phyloP scores from a whole-genome alignment of 331 rosid genomes.

The Phaseolus coccineus region DNA sequence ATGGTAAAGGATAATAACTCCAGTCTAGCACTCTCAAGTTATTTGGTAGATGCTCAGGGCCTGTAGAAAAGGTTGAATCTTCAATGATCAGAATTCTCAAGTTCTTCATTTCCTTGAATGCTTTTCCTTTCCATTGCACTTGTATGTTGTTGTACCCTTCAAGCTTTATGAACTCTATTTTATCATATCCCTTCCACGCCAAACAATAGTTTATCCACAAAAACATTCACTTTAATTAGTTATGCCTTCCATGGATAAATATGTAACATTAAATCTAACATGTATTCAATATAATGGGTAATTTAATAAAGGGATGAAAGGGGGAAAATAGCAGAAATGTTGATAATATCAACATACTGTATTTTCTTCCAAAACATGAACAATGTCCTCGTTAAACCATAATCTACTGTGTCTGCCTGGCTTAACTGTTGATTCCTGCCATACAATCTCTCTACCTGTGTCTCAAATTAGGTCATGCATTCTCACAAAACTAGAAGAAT shows the following conservation, averaged over 20 bases:
- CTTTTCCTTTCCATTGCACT: slow-evolving; percentile 10
- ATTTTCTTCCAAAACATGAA: slow-evolving; percentile 4
- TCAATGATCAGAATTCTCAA: neutral
- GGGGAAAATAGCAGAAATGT: too few species aligned
- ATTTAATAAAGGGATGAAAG: neutral
- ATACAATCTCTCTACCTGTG: too few species aligned
- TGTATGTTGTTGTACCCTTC: neutral
- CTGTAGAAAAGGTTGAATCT: neutral
- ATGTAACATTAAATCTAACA: neutral
- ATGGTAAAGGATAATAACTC: neutral
- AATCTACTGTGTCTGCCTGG: neutral
- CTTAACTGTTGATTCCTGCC: neutral
- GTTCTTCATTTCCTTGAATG: slow-evolving; percentile 20
- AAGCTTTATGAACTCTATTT: slow-evolving; percentile 7
- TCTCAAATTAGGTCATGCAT: slow-evolving; percentile 2
- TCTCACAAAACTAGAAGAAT: neutral
- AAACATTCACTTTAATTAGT: neutral
- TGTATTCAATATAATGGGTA: neutral
- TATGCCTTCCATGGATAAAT: neutral
- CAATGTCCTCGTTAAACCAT: neutral
- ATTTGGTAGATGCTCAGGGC: slow-evolving; percentile 3
- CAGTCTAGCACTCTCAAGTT: slow-evolving; percentile 15
- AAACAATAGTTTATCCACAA: neutral
- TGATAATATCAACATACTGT: neutral
- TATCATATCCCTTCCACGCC: neutral